Conservation (phyloP, 1,284 basidiomycete genomes). For the Apiotrichum sp. region DNA sequence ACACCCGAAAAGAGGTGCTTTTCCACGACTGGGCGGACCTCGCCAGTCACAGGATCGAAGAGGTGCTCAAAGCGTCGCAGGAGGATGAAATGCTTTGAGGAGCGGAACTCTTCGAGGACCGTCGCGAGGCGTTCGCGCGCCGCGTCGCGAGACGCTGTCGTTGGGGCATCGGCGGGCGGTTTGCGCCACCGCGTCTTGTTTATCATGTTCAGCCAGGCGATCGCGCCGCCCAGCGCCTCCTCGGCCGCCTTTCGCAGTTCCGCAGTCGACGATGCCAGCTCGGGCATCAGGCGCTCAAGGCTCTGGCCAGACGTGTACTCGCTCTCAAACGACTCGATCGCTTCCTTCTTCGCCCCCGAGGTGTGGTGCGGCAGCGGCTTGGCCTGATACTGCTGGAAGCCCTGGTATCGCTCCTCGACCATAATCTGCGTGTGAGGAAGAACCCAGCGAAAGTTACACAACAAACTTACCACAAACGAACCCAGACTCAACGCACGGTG, state of each 20-base stretch:
- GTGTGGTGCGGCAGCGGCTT: slow-evolving; percentile 13
- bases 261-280: slow-evolving; percentile 49
- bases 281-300: slow-evolving; percentile 50
- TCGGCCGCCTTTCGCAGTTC: slow-evolving; percentile 49
- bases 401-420: slow-evolving; percentile 27
- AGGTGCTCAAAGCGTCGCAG: slow-evolving; percentile 51
- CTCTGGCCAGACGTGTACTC: slow-evolving; percentile 11
- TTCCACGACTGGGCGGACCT: slow-evolving; percentile 4
- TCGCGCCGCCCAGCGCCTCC: slow-evolving; percentile 43
- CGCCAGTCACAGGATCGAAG: slow-evolving; percentile 42
- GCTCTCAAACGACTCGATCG: slow-evolving; percentile 2
- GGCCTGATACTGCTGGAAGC: slow-evolving; percentile 4
- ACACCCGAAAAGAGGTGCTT: slow-evolving; percentile 20
- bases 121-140: slow-evolving; percentile 44
- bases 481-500: slow-evolving; percentile 31
- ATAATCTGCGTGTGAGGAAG: slow-evolving; percentile 20
- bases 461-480: slow-evolving; percentile 31
- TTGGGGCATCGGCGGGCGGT: slow-evolving; percentile 17
- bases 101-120: slow-evolving; percentile 49
- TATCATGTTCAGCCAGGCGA: slow-evolving; percentile 48
- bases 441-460: background rate
- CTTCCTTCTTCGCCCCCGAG: slow-evolving; percentile 1
- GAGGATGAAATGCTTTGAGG: slow-evolving; percentile 48
- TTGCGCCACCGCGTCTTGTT: slow-evolving; percentile 53
- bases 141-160: slow-evolving; percentile 44